These are phyloP conservation scores for Phoma sp. DNA, from an alignment of 2,329 filamentous ascomycete genomes.

Conservation along the genomic window DNA sequence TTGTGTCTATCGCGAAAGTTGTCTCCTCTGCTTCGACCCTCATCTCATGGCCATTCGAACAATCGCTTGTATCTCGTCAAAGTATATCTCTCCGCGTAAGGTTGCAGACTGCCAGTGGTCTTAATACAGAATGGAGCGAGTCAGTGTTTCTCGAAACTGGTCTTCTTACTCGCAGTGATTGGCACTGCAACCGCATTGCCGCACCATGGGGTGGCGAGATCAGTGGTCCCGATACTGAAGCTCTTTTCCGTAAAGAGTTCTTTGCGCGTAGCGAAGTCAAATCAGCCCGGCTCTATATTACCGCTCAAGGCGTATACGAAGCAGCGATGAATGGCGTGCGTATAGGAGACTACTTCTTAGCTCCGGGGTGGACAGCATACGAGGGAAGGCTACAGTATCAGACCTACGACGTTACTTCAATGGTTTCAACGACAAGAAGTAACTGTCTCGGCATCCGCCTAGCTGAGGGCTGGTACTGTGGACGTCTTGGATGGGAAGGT, in stretches of 20 bases:
- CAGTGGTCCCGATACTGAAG: background rate
- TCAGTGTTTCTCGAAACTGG: background rate
- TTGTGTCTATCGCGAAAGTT: too few species aligned
- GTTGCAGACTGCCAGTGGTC: background rate
- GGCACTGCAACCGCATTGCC: background rate
- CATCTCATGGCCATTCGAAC: too few species aligned
- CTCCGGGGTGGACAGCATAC: background rate
- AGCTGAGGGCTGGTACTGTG: constrained; percentile 5
- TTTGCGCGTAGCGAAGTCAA: too few species aligned
- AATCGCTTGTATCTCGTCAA: background rate
- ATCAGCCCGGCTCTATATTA: background rate
- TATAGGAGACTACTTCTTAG: constrained; percentile 1
- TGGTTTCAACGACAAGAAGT: background rate
- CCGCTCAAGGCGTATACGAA: background rate
- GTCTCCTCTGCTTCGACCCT: too few species aligned
- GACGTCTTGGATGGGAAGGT: constrained; percentile 1
- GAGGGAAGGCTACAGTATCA: background rate
- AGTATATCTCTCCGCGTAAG: background rate
- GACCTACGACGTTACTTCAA: background rate
- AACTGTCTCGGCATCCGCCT: constrained; percentile 4
- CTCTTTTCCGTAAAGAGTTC: background rate
- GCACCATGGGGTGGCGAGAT: background rate
- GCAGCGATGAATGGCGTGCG: background rate
- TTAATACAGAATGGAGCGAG: background rate
- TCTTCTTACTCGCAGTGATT: background rate